Base-by-base conservation (phyloP, 2,329 filamentous ascomycete species). In the Alternaria hordeiaustralica region DNA sequence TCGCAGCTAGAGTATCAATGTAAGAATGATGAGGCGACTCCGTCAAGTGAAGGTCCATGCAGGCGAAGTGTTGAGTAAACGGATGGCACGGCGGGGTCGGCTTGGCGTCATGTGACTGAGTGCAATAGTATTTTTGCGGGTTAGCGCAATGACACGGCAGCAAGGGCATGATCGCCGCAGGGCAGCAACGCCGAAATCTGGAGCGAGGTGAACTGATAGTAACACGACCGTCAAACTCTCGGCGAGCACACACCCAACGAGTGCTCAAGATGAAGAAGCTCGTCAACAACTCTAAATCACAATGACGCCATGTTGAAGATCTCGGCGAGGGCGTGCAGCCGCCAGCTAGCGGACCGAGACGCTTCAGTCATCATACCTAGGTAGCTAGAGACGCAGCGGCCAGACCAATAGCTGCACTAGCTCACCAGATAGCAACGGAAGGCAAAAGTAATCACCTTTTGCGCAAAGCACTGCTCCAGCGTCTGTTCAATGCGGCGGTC, bases 291-390 rank as follows among this genome's bases (percentile, higher is more conserved):
- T 51, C 23, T 41, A 41, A n/a, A n/a, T 36, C 30, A 11, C 28
- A 5, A 53, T 53, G 49, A 53, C 49, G 49, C 30, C 28, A 53
- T 53, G 30, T 53, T 15, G 49, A 36, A 36, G 49, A 53, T 53
- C 49, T 41, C 49, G 49, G 49, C 49, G 49, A 53, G 49, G 28
- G 49, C 49, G 49, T 53, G 28, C 20, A 53, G 49, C 49, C 49
- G 49, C 49, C 49, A 41, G 20, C 49, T 41, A 53, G 49, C 49
- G 49, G 49, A 53, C 20, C 49, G 49, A 53, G 20, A 53, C 30
- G 49, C 49, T 53, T 53, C 49, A 53, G 49, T 53, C 28, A 53
- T 53, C 49, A 25, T 53, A 28, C 26, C 26, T 28, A 28, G 26
- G 26, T 28, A n/a, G 47, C 26, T 51, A 36, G 28, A 51, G 49